These are phyloP conservation scores for Athelia sp. DNA, from an alignment of 1,284 basidiomycete species.

Conservation along the genomic window DNA sequence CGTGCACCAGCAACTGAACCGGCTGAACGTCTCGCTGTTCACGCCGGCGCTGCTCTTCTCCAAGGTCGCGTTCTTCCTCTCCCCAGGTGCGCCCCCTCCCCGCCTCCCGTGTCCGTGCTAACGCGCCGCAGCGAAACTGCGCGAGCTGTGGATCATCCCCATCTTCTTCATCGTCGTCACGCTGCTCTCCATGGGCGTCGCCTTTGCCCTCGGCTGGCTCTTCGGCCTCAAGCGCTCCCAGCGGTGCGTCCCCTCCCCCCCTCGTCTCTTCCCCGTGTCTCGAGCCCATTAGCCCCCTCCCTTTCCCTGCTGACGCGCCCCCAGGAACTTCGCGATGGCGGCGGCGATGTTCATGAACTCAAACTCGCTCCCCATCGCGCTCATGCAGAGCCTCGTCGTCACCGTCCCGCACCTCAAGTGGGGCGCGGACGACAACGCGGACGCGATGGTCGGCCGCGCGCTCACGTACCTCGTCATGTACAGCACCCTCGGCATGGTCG, in stretches of 20 bases:
- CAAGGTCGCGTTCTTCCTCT: constrained; percentile 83
- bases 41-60: constrained; percentile 91
- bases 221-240: constrained; percentile 59
- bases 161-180: constrained; percentile 77
- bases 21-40: constrained; percentile 83
- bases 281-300: constrained; percentile 1
- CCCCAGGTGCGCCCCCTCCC: constrained; percentile 44
- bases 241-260: constrained; percentile 41
- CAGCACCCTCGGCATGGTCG: constrained; percentile 91
- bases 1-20: constrained; percentile 59
- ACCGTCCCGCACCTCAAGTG: constrained; percentile 84
- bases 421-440: constrained; percentile 75
- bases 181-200: constrained; percentile 51
- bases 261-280: background rate
- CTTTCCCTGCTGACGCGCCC: too few relatives aligned
- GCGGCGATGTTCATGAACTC: constrained; percentile 89
- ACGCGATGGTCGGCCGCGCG: constrained; percentile 89
- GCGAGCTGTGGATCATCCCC: constrained; percentile 90
- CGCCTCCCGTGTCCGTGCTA: background rate
- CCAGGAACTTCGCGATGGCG: constrained; percentile 79
- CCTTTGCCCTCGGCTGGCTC: constrained; percentile 43
- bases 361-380: constrained; percentile 89
- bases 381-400: constrained; percentile 86
- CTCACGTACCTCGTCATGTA: constrained; percentile 91
- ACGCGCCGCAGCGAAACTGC: constrained; percentile 57